Conservation (phyloP, 345 rosid genomes). For the Eutrema heterophyllum region DNA sequence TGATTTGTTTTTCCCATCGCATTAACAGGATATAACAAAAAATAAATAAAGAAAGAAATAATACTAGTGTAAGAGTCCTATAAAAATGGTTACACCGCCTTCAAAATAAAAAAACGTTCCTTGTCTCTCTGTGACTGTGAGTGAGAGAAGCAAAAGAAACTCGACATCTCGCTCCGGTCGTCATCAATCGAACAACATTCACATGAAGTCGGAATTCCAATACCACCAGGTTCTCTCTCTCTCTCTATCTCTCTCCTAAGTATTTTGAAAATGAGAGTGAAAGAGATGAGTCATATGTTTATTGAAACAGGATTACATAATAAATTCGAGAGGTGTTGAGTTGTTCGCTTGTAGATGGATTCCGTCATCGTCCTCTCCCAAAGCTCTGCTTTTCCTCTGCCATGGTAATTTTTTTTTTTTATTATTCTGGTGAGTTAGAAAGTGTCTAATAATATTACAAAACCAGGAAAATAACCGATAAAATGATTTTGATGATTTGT, state of each 20-base stretch:
- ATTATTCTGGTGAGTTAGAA: too few relatives aligned
- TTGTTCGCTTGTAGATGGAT: slow-evolving; percentile 86
- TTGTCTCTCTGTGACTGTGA: neutral
- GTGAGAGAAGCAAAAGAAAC: neutral
- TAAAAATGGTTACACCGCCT: slow-evolving; percentile 6
- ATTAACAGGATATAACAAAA: neutral
- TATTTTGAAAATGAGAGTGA: neutral
- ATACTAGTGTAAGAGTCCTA: neutral
- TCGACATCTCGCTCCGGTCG: neutral
- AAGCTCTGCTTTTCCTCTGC: slow-evolving; percentile 91
- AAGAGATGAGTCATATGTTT: neutral
- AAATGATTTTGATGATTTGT: neutral
- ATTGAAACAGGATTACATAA: slow-evolving; percentile 50
- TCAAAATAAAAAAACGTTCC: neutral
- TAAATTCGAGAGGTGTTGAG: slow-evolving; percentile 77
- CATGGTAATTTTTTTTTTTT: slow-evolving; percentile 48
- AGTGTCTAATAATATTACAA: neutral
- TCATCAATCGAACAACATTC: neutral
- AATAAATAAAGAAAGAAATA: neutral
- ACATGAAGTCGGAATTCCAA: slow-evolving; percentile 19
- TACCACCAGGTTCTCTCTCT: slow-evolving; percentile 21
- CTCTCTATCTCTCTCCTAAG: neutral
- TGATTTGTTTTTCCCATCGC: neutral
- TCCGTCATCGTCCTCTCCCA: slow-evolving; percentile 63
- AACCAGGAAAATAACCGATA: neutral